Evolutionary conservation across 192 early-diverging fungal genomes (phyloP).

Genomic region (Coemansia sp.): DNA sequence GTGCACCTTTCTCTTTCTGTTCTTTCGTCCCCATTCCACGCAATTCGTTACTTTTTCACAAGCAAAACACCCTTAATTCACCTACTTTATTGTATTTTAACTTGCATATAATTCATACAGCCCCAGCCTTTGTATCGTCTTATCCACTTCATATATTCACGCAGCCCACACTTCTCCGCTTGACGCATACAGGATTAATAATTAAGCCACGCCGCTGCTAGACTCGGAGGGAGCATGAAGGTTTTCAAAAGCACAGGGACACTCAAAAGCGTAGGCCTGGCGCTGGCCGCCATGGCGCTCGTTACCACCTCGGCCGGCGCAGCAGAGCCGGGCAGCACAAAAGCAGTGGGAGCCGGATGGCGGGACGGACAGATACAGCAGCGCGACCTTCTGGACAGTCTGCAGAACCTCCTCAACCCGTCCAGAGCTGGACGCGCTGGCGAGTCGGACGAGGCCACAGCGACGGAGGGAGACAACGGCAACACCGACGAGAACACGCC

Average conservation of each 20-base stretch:
- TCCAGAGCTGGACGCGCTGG: constrained; percentile 1
- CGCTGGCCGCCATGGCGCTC: constrained; percentile 32
- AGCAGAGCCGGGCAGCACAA: neutral
- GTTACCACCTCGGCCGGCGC: neutral
- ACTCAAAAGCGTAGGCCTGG: constrained; percentile 21
- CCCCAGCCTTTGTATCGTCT: neutral
- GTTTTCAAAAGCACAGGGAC: constrained; percentile 6
- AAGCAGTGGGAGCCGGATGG: neutral
- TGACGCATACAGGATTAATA: neutral
- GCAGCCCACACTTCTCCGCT: too few relatives aligned
- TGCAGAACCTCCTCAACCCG: constrained; percentile 12
- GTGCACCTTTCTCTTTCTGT: neutral
- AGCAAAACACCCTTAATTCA: neutral
- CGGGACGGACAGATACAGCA: neutral
- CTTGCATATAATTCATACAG: constrained; percentile 7
- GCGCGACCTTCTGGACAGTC: constrained; percentile 24
- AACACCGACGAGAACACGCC: neutral
- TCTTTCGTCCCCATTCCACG: neutral
- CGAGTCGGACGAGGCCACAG: constrained; percentile 3
- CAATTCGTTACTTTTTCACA: neutral
- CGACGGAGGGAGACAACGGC: neutral
- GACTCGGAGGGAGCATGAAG: constrained; percentile 1
- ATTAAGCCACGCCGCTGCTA: constrained; percentile 2
- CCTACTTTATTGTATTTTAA: constrained; percentile 6
- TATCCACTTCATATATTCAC: too few relatives aligned